Evolutionary conservation across 352 stramenopile species (phyloP).

Genomic region (Globisporangium splendens): DNA sequence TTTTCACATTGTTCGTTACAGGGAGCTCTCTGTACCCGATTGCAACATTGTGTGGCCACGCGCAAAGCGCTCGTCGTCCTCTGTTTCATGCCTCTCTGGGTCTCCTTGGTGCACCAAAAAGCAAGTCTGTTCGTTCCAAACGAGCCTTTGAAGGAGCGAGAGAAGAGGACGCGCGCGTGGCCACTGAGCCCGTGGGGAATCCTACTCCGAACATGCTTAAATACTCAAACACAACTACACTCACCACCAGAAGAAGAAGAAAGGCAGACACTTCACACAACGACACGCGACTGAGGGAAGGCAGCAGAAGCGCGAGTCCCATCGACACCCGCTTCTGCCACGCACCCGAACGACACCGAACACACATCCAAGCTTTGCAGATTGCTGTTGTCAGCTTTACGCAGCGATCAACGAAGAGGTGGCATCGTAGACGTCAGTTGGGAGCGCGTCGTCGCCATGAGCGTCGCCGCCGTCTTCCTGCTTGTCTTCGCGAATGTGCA

Average conservation of each 20-base stretch:
- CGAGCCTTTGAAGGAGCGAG: conserved; percentile 1
- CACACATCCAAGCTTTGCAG: conserved; percentile 1
- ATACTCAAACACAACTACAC: conserved; percentile 15
- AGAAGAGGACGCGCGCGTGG: neutral
- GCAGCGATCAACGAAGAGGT: conserved; percentile 1
- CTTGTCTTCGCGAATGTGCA: conserved; percentile 87
- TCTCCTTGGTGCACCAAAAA: neutral
- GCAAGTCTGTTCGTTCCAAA: conserved; percentile 13
- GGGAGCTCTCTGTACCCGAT: conserved; percentile 6
- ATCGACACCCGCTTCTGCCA: conserved; percentile 2
- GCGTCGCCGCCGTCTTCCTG: conserved; percentile 24
- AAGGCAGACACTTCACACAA: neutral
- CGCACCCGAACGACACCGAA: neutral
- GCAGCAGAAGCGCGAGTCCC: neutral
- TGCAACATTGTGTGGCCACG: conserved; percentile 2
- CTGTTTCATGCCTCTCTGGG: no score
- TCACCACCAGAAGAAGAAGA: neutral
- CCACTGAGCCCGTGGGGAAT: neutral
- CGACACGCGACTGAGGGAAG: neutral
- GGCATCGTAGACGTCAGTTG: neutral
- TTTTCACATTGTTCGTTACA: conserved; percentile 8
- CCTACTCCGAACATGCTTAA: conserved; percentile 11
- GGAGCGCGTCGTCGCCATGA: conserved; percentile 8
- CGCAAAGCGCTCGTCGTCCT: neutral
- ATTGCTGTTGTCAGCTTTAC: neutral